A percentile compares a stretch with the other conserved stretches of the same genome.
These are phyloP conservation scores for Leccinellum rugosiceps DNA, from an alignment of 768 basidiomycete species.

Conservation along the genomic window DNA sequence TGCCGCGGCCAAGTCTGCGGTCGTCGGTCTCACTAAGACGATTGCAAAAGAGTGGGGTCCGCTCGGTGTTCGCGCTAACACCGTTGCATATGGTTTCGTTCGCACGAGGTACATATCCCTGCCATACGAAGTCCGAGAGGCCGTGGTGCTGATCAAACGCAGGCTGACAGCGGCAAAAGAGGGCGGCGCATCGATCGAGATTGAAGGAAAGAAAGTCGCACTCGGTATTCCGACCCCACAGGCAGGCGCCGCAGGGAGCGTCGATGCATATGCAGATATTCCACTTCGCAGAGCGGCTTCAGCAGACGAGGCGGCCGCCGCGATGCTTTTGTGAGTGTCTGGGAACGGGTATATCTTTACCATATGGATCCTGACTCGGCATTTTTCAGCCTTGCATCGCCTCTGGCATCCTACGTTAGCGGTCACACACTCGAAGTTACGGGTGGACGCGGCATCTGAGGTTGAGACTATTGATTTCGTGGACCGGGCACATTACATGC, in stretches of 20 bases:
- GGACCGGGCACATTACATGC: background rate
- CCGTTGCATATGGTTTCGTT: slow-evolving; percentile 73
- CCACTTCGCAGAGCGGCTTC: slow-evolving; percentile 68
- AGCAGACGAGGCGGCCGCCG: slow-evolving; percentile 74
- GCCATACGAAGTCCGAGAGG: background rate
- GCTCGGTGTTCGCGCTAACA: slow-evolving; percentile 80
- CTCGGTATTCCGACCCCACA: slow-evolving; percentile 69
- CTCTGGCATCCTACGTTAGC: slow-evolving; percentile 74
- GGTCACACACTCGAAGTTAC: slow-evolving; percentile 86
- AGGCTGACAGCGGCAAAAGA: slow-evolving; percentile 82
- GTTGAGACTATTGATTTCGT: background rate
- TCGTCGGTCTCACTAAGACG: slow-evolving; percentile 80
- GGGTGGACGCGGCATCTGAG: slow-evolving; percentile 72
- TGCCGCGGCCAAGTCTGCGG: slow-evolving; percentile 74
- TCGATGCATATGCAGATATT: slow-evolving; percentile 44
- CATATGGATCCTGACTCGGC: slow-evolving; percentile 4
- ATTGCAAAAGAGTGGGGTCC: slow-evolving; percentile 86
- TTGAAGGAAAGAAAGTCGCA: slow-evolving; percentile 80
- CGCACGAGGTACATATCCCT: slow-evolving; percentile 56
- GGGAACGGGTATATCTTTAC: background rate
- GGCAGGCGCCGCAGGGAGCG: slow-evolving; percentile 37
- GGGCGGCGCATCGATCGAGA: slow-evolving; percentile 68
- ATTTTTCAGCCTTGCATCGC: slow-evolving; percentile 61
- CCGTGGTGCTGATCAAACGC: slow-evolving; percentile 1
- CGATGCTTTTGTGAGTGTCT: slow-evolving; percentile 68